These are phyloP conservation scores for Malassezia furfur DNA, from an alignment of 1,284 basidiomycete genomes.

Conservation along the genomic window DNA sequence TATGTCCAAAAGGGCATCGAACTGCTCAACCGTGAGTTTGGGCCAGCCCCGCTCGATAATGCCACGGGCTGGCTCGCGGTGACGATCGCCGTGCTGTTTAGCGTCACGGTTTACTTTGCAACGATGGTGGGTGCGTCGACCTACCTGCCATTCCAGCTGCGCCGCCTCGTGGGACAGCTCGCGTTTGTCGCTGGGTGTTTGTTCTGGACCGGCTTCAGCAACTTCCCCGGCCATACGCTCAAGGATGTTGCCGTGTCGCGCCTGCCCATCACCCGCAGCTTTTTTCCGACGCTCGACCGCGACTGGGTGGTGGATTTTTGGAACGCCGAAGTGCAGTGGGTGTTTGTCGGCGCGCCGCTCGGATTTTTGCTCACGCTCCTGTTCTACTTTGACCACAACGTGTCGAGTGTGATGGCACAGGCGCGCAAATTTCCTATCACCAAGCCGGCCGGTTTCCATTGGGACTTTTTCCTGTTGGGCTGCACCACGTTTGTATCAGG, in stretches of 20 bases:
- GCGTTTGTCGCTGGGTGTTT: conserved; percentile 49
- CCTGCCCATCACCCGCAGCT: conserved; percentile 45
- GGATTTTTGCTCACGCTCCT: conserved; percentile 49
- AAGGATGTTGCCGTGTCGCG: conserved; percentile 32
- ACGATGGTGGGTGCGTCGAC: conserved; percentile 33
- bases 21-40: conserved; percentile 49
- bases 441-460: conserved; percentile 88
- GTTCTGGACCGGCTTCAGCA: conserved; percentile 51
- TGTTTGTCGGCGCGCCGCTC: conserved; percentile 66
- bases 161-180: conserved; percentile 47
- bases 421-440: conserved; percentile 77
- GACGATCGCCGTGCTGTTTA: conserved; percentile 51
- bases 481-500: conserved; percentile 85
- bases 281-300: conserved; percentile 60
- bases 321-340: conserved; percentile 79
- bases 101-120: conserved; percentile 49
- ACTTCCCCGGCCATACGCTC: conserved; percentile 44
- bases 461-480: conserved; percentile 64
- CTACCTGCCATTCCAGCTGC: conserved; percentile 47
- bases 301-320: conserved; percentile 84
- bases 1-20: conserved; percentile 51
- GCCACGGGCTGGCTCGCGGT: conserved; percentile 50
- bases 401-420: conserved; percentile 71
- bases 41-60: conserved; percentile 36
- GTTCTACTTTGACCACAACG: conserved; percentile 58